These are phyloP conservation scores for Fusarium goolgardi DNA, from an alignment of 2,329 filamentous ascomycete genomes.

Conservation along the genomic window DNA sequence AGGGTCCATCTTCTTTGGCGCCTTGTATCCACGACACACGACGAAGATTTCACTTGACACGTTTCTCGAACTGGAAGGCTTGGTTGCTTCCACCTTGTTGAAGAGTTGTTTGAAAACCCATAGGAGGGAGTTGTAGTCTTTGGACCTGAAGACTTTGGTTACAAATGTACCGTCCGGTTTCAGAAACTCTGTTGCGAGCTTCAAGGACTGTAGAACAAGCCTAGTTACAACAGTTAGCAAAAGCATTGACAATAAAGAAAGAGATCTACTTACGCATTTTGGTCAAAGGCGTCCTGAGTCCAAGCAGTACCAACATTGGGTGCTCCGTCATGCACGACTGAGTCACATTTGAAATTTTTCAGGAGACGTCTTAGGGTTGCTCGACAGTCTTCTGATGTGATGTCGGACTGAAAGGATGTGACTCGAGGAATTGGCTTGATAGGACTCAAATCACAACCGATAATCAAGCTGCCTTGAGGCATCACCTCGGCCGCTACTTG, in stretches of 20 bases:
- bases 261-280: constrained; percentile 71
- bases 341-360: too few species aligned
- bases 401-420: constrained; percentile 97
- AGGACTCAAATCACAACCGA: constrained; percentile 88
- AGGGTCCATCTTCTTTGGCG: constrained; percentile 91
- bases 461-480: constrained; percentile 89
- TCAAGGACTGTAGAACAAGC: constrained; percentile 72
- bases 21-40: constrained; percentile 94
- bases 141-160: constrained; percentile 96
- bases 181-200: constrained; percentile 93
- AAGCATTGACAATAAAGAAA: neutral
- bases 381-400: constrained; percentile 95
- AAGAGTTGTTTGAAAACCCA: constrained; percentile 99
- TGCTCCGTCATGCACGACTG: constrained; percentile 94
- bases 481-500: constrained; percentile 96
- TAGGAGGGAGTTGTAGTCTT: constrained; percentile 93
- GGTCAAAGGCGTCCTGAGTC: constrained; percentile 98
- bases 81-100: constrained; percentile 93
- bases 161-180: constrained; percentile 91
- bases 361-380: constrained; percentile 89
- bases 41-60: constrained; percentile 99
- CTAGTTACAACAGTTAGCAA: constrained; percentile 59
- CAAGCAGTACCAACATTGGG: constrained; percentile 98
- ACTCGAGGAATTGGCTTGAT: constrained; percentile 96
- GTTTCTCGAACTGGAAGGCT: constrained; percentile 81